These are phyloP conservation scores for Saturnispora serradocipensis DNA, from an alignment of 805 yeast species.

Conservation along the genomic window DNA sequence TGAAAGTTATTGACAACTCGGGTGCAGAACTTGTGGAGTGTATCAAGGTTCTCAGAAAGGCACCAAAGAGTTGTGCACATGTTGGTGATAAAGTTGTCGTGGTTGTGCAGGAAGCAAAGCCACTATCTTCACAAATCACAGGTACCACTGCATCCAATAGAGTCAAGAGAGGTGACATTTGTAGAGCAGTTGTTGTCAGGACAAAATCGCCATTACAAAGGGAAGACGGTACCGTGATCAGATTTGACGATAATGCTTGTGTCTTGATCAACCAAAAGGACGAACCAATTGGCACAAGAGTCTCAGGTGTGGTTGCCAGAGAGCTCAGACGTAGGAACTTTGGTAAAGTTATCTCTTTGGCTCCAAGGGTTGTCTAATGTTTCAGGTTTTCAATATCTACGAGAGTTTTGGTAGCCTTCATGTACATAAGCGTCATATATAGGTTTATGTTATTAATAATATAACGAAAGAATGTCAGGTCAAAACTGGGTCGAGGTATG, in stretches of 20 bases:
- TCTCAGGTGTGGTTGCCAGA: conserved; percentile 81
- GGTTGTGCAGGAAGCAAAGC: conserved; percentile 86
- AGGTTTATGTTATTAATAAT: not conserved
- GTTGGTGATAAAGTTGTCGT: conserved; percentile 92
- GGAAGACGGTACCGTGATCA: conserved; percentile 76
- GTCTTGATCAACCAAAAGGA: conserved; percentile 82
- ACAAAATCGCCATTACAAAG: conserved; percentile 66
- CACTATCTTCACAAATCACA: conserved; percentile 55
- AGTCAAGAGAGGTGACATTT: conserved; percentile 91
- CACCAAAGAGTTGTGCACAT: conserved; percentile 71
- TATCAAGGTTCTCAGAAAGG: conserved; percentile 86
- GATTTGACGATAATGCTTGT: conserved; percentile 96
- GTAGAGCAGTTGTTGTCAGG: conserved; percentile 92
- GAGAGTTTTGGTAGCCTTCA: not conserved
- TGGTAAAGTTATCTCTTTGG: conserved; percentile 80
- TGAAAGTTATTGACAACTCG: conserved; percentile 89
- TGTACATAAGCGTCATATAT: not conserved
- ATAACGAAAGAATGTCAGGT: no score
- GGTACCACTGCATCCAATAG: conserved; percentile 69
- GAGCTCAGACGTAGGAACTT: conserved; percentile 78
- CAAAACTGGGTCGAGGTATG: no score
- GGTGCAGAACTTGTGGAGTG: conserved; percentile 93
- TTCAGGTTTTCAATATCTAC: not conserved
- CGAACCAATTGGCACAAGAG: conserved; percentile 93
- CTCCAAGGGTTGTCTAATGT: conserved; percentile 67